Percentiles rank a stretch among this genome's conserved stretches.
phyloP scores from a whole-genome alignment of 495 filamentous ascomycete species.

The Clohesyomyces aquaticus region DNA sequence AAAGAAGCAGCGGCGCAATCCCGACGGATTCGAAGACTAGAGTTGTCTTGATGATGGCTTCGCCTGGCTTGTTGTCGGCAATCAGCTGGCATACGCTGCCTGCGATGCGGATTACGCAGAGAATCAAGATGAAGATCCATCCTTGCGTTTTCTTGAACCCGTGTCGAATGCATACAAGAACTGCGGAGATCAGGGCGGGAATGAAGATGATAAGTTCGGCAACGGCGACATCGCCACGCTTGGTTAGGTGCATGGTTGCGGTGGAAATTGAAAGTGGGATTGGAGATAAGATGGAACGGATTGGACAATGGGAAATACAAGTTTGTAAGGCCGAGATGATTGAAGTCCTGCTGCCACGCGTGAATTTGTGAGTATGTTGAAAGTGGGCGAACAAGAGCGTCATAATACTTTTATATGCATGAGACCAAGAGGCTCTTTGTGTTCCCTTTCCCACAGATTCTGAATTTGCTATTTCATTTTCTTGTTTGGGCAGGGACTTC shows the following conservation, averaged over 20 bases:
- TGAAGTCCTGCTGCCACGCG: too few relatives aligned
- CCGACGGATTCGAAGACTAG: conserved; percentile 1
- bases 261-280: background rate
- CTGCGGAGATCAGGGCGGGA: background rate
- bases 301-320: too few relatives aligned
- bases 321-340: too few relatives aligned
- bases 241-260: background rate
- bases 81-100: background rate
- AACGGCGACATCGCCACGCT: background rate
- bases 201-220: background rate
- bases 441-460: too few relatives aligned
- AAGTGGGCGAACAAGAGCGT: too few relatives aligned
- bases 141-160: background rate
- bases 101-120: background rate
- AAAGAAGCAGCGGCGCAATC: conserved; percentile 1
- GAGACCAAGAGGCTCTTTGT: too few relatives aligned
- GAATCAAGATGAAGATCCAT: conserved; percentile 1
- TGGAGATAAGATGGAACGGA: too few relatives aligned
- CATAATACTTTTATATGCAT: too few relatives aligned
- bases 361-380: too few relatives aligned
- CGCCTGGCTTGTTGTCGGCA: background rate
- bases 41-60: background rate
- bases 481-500: too few relatives aligned
- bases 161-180: background rate
- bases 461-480: too few relatives aligned